A percentile compares a stretch with the other conserved stretches of the same genome.
Evolutionary conservation across 2,329 filamentous ascomycete species (phyloP).

Genomic region (Acrodontium crateriforme): DNA sequence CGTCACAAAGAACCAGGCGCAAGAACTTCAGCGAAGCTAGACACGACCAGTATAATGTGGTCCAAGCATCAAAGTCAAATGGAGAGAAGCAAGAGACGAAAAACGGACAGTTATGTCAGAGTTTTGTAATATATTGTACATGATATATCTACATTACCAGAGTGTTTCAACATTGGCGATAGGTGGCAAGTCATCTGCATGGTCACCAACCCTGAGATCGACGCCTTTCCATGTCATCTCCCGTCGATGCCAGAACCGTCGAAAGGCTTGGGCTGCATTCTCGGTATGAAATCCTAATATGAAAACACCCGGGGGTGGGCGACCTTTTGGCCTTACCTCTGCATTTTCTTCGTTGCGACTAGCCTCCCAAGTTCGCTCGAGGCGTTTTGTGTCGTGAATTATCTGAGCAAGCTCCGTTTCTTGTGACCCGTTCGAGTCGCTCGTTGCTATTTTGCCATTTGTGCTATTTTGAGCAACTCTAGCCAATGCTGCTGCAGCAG

Average conservation of each 20-base stretch:
- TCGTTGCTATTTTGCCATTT: not conserved
- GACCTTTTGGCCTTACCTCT: slow-evolving; percentile 26
- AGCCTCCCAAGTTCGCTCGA: no score
- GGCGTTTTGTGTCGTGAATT: no score
- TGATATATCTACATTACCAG: no score
- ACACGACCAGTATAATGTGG: no score
- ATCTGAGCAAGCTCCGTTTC: slow-evolving; percentile 2
- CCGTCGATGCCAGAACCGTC: slow-evolving; percentile 38
- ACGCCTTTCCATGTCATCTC: slow-evolving; percentile 21
- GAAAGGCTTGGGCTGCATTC: slow-evolving; percentile 40
- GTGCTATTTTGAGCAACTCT: slow-evolving; percentile 1
- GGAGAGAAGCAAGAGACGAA: not conserved
- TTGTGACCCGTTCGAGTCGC: slow-evolving; percentile 4
- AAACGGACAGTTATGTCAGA: not conserved
- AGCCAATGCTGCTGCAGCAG: slow-evolving; percentile 1
- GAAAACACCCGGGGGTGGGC: slow-evolving; percentile 20
- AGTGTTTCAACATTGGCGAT: slow-evolving; percentile 7
- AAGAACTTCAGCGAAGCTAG: no score
- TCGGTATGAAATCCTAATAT: slow-evolving; percentile 43
- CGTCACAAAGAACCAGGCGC: no score
- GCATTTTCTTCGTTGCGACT: slow-evolving; percentile 16
- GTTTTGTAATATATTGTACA: no score
- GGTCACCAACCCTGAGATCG: not conserved
- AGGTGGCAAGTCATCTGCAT: slow-evolving; percentile 3
- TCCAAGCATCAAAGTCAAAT: no score